Evolutionary conservation across 257 asterid genomes (phyloP).

Genomic region (Forsythia viridissima): DNA sequence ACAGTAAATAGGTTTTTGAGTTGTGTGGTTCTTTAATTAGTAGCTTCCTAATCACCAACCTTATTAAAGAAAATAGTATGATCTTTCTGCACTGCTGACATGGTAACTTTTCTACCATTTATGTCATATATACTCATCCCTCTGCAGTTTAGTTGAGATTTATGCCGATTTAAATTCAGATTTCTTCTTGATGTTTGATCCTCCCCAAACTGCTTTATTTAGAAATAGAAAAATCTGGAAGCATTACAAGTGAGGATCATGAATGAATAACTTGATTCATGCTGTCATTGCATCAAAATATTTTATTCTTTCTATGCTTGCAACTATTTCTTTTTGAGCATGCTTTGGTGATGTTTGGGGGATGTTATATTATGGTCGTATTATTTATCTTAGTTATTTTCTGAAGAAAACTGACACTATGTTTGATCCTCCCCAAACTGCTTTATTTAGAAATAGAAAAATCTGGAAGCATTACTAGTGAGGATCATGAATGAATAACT

Average conservation of each 20-base stretch:
- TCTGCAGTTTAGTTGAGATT: neutral
- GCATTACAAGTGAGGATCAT: neutral
- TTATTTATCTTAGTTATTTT: conserved; percentile 53
- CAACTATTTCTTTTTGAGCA: conserved; percentile 15
- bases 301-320: conserved; percentile 7
- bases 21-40: conserved; percentile 1
- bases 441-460: neutral
- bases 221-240: neutral
- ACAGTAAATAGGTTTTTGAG: neutral
- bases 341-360: conserved; percentile 1
- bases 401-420: conserved; percentile 50
- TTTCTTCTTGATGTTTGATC: neutral
- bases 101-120: neutral
- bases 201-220: conserved; percentile 9
- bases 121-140: neutral
- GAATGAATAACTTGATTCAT: conserved; percentile 1
- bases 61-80: neutral
- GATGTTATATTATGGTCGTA: conserved; percentile 20
- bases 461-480: neutral
- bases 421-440: conserved; percentile 9
- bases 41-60: neutral
- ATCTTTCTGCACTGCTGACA: neutral
- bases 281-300: neutral
- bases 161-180: neutral
- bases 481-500: conserved; percentile 2